Evolutionary conservation across 371 early-diverging fungal genomes (phyloP).

Genomic region (Gilbertella persicaria): DNA sequence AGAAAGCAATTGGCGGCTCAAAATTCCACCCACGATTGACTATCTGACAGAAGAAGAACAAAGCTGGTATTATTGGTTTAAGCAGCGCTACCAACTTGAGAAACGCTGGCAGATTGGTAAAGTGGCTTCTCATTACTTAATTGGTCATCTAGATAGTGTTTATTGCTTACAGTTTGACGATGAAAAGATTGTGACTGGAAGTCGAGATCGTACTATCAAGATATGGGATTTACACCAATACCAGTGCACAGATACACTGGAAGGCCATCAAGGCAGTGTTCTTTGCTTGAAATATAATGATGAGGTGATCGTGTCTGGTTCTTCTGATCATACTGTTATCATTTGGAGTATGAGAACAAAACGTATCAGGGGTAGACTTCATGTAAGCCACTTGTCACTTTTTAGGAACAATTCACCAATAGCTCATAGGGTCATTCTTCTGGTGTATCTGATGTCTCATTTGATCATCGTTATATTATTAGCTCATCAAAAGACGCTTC

Average conservation of each 20-base stretch:
- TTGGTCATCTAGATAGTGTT: slow-evolving; percentile 90
- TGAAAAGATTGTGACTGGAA: slow-evolving; percentile 85
- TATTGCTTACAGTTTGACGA: slow-evolving; percentile 93
- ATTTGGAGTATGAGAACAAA: slow-evolving; percentile 80
- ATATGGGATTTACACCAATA: slow-evolving; percentile 68
- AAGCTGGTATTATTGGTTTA: slow-evolving; percentile 35
- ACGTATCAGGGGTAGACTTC: slow-evolving; percentile 22
- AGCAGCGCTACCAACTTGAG: slow-evolving; percentile 31
- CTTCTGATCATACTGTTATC: slow-evolving; percentile 86
- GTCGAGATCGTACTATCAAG: slow-evolving; percentile 86
- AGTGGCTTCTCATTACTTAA: slow-evolving; percentile 33
- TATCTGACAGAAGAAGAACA: slow-evolving; percentile 19
- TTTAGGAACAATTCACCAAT: neutral
- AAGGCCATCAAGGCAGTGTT: slow-evolving; percentile 89
- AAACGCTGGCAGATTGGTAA: slow-evolving; percentile 40
- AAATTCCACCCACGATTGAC: slow-evolving; percentile 8
- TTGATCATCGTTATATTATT: slow-evolving; percentile 74
- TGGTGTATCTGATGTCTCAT: slow-evolving; percentile 80
- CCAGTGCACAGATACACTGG: slow-evolving; percentile 69
- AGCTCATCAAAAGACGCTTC: slow-evolving; percentile 93
- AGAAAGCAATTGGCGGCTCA: slow-evolving; percentile 23
- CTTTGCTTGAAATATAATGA: slow-evolving; percentile 87
- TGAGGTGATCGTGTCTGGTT: slow-evolving; percentile 84
- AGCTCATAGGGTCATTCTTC: slow-evolving; percentile 66
- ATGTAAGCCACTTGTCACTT: slow-evolving; percentile 19